Conservation (phyloP, 805 yeast genomes). For the Saccharomycopsis sp. region DNA sequence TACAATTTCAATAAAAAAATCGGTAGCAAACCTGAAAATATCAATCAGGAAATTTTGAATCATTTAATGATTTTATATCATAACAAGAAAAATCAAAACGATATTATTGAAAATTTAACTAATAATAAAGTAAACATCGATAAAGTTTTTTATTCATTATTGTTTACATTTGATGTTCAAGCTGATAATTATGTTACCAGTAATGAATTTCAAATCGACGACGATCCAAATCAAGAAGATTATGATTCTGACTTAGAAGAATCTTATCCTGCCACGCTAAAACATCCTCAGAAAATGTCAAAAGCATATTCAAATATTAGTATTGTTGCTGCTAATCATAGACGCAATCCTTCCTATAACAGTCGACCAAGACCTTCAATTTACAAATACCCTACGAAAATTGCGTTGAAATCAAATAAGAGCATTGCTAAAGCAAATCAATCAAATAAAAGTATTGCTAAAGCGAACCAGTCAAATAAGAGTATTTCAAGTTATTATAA, state of each 20-base stretch:
- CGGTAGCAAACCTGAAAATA: constrained; percentile 3
- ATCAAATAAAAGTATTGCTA: not conserved
- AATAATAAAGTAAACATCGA: constrained; percentile 21
- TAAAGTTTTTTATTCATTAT: constrained; percentile 20
- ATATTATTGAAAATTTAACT: constrained; percentile 15
- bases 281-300: constrained; percentile 14
- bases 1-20: constrained; percentile 18
- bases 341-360: constrained; percentile 17
- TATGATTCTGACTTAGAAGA: constrained; percentile 16
- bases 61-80: constrained; percentile 19
- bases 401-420: constrained; percentile 14
- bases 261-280: constrained; percentile 18
- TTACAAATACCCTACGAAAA: constrained; percentile 6
- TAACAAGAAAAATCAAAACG: constrained; percentile 14
- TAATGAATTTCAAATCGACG: not conserved
- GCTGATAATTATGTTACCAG: constrained; percentile 7
- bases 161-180: constrained; percentile 14
- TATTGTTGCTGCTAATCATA: constrained; percentile 16
- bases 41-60: constrained; percentile 8
- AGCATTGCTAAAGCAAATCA: constrained; percentile 13
- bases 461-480: not conserved
- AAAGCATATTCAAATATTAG: constrained; percentile 21
- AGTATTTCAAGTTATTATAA: constrained; percentile 17
- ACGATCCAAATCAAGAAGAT: not conserved
- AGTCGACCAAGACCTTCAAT: constrained; percentile 4